A percentile compares a stretch with the other conserved stretches of the same genome.
These are phyloP conservation scores for Candida sanyaensis DNA, from an alignment of 1,139 yeast genomes.

Conservation along the genomic window DNA sequence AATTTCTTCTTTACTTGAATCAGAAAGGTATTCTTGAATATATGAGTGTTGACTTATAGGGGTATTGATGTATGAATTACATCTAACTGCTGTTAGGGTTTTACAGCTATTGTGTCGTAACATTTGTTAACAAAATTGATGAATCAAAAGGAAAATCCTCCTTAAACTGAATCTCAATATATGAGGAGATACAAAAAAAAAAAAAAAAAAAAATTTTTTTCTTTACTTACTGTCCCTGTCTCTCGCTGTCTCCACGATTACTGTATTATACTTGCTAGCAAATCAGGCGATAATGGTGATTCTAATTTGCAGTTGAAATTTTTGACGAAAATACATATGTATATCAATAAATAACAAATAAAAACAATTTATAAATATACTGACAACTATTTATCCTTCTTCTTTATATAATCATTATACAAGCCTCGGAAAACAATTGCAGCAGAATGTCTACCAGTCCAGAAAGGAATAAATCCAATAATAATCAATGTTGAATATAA, in stretches of 20 bases:
- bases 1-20: conserved; percentile 37
- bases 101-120: neutral
- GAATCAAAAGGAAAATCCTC: too few species aligned
- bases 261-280: too few species aligned
- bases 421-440: conserved; percentile 24
- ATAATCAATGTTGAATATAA: conserved; percentile 30
- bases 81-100: neutral
- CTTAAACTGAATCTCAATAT: neutral
- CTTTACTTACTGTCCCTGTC: too few species aligned
- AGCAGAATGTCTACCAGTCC: conserved; percentile 33
- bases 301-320: too few species aligned
- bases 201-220: neutral
- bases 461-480: conserved; percentile 42
- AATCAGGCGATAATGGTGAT: too few species aligned
- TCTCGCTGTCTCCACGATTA: too few species aligned
- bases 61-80: conserved; percentile 5
- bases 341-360: too few species aligned
- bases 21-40: conserved; percentile 32
- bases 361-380: too few species aligned
- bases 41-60: conserved; percentile 29
- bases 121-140: neutral
- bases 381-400: neutral
- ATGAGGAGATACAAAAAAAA: neutral
- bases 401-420: conserved; percentile 19
- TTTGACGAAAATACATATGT: too few species aligned